Evolutionary conservation across 495 filamentous ascomycete genomes (phyloP).

Genomic region (Aspergillus bridgeri): DNA sequence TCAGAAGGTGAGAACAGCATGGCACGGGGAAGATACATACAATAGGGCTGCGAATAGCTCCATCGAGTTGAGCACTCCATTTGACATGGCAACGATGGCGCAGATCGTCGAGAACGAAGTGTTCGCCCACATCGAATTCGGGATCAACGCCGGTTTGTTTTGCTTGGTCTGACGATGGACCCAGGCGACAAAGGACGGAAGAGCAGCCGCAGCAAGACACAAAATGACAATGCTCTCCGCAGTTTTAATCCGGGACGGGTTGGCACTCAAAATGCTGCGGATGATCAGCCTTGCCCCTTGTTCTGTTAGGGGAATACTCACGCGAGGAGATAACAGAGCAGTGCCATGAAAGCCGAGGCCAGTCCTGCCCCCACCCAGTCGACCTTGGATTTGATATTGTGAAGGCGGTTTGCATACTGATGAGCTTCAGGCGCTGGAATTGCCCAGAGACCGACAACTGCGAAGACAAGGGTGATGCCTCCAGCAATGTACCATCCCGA

Average conservation of each 20-base stretch:
- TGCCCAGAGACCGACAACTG: conserved; percentile 28
- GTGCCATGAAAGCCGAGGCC: conserved; percentile 35
- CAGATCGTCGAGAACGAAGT: conserved; percentile 47
- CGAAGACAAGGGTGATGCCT: conserved; percentile 31
- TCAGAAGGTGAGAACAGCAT: conserved; percentile 1
- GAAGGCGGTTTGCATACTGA: conserved; percentile 5
- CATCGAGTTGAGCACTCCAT: conserved; percentile 46
- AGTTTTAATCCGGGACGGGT: conserved; percentile 31
- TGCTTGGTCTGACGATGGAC: conserved; percentile 39
- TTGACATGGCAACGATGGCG: conserved; percentile 47
- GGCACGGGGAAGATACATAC: conserved; percentile 13
- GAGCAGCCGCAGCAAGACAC: conserved; percentile 29
- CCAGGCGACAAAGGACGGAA: conserved; percentile 48
- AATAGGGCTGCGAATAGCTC: conserved; percentile 53
- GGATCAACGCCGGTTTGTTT: conserved; percentile 48
- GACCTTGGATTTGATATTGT: conserved; percentile 30
- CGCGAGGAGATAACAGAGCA: conserved; percentile 42
- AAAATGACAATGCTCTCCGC: conserved; percentile 41
- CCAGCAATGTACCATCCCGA: conserved; percentile 45
- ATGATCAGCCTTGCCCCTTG: background rate
- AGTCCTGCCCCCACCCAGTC: conserved; percentile 48
- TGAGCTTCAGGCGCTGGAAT: conserved; percentile 21
- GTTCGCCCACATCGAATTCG: conserved; percentile 54
- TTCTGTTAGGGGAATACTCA: conserved; percentile 10
- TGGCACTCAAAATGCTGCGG: conserved; percentile 35